Evolutionary conservation across 2,329 filamentous ascomycete species (phyloP).

Genomic region (Cadophora luteo-olivacea): DNA sequence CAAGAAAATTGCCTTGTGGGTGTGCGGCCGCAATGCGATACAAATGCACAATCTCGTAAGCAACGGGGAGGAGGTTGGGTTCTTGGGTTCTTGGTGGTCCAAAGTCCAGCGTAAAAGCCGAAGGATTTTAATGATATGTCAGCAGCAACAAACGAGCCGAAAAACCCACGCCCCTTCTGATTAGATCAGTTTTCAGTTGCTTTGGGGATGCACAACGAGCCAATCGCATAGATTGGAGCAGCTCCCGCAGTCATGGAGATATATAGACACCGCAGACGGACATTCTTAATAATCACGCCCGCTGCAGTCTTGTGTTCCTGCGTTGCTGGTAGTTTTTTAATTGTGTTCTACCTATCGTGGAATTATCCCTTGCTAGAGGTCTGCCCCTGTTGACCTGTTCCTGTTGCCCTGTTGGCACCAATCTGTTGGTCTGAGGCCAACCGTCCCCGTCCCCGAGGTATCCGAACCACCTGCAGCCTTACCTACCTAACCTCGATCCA

Average conservation of each 20-base stretch:
- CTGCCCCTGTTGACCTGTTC: too few species aligned
- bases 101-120: not conserved
- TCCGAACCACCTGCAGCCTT: too few species aligned
- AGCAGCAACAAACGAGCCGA: conserved; percentile 3
- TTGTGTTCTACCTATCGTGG: too few species aligned
- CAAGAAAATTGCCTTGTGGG: too few species aligned
- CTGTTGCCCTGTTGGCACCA: too few species aligned
- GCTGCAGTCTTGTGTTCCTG: conserved; percentile 8
- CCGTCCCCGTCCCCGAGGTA: not conserved
- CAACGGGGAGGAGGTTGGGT: not conserved
- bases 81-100: not conserved
- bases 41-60: conserved; percentile 16
- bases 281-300: conserved; percentile 5
- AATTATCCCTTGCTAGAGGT: too few species aligned
- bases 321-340: not conserved
- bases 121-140: not conserved
- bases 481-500: not conserved
- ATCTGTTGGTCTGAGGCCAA: too few species aligned
- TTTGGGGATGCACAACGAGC: not conserved
- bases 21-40: not conserved
- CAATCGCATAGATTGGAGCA: not conserved
- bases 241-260: conserved; percentile 7
- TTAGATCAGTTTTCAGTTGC: not conserved
- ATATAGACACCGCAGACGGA: not conserved
- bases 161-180: not conserved